phyloP scores from a whole-genome alignment of 2,329 filamentous ascomycete genomes.

The Penicillium sp. region DNA sequence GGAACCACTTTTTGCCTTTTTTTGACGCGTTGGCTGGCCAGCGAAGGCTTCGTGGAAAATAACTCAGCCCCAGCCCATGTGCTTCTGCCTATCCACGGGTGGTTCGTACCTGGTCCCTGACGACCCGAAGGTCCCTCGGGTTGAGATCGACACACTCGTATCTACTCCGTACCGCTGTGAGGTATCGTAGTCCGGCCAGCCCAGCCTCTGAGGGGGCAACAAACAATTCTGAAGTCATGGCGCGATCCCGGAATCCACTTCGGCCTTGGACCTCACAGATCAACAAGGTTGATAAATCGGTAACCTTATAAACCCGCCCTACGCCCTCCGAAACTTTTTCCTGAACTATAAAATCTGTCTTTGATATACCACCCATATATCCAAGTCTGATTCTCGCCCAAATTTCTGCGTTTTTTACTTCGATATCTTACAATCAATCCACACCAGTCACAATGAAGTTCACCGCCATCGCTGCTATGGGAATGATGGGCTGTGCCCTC shows the following conservation, averaged over 20 bases:
- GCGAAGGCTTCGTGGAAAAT: conserved; percentile 3
- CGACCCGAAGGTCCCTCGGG: not conserved
- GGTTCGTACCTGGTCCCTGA: not conserved
- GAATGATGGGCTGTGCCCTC: conserved; percentile 20
- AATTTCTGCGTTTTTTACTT: not conserved
- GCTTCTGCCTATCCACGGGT: not conserved
- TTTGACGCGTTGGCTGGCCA: conserved; percentile 3
- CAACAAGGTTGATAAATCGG: not conserved
- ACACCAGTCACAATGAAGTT: conserved; percentile 15
- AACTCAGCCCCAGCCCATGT: not conserved
- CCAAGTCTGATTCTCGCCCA: not conserved
- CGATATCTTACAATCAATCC: not conserved
- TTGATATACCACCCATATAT: conserved; percentile 3
- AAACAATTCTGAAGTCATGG: conserved; percentile 12
- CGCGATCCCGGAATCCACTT: conserved; percentile 13
- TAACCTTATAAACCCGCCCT: conserved; percentile 13
- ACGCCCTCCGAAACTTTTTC: not conserved
- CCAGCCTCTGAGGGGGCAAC: not conserved
- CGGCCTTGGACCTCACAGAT: not conserved
- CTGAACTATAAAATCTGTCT: not conserved
- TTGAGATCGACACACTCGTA: conserved; percentile 12
- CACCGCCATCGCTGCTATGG: conserved; percentile 13
- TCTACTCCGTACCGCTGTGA: not conserved
- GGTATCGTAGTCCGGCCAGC: not conserved
- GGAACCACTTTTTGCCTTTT: conserved; percentile 1